Conservation (phyloP, 148 eudicot genomes). For the Oxyria digyna region DNA sequence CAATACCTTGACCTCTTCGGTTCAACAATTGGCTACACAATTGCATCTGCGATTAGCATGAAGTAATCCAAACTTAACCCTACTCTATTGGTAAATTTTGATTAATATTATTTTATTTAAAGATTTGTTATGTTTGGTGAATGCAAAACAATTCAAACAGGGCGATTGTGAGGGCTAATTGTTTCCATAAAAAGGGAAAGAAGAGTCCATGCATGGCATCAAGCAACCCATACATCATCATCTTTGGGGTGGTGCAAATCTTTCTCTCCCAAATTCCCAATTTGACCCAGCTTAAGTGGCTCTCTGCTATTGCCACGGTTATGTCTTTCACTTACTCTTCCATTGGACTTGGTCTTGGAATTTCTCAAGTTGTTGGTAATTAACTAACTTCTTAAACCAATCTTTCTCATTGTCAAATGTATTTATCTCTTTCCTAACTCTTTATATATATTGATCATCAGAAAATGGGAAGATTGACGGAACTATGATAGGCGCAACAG, state of each 20-base stretch:
- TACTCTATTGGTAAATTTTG: neutral
- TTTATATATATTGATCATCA: neutral
- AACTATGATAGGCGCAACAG: neutral
- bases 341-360: constrained; percentile 65
- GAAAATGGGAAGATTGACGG: neutral
- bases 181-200: constrained; percentile 42
- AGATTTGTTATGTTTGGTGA: too few species aligned
- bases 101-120: neutral
- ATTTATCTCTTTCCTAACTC: neutral
- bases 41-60: constrained; percentile 62
- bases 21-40: constrained; percentile 55
- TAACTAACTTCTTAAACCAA: too few species aligned
- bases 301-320: constrained; percentile 63
- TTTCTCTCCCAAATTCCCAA: constrained; percentile 62
- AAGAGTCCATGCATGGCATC: constrained; percentile 31
- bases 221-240: constrained; percentile 59
- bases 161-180: constrained; percentile 54
- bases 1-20: constrained; percentile 59
- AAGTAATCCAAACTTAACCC: constrained; percentile 17
- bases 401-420: neutral
- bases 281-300: constrained; percentile 67
- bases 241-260: constrained; percentile 44
- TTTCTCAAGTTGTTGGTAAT: constrained; percentile 50
- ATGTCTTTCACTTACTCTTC: constrained; percentile 73
- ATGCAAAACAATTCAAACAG: constrained; percentile 15